Conservation (phyloP, 805 yeast genomes). For the Kregervanrija fluxuum region DNA sequence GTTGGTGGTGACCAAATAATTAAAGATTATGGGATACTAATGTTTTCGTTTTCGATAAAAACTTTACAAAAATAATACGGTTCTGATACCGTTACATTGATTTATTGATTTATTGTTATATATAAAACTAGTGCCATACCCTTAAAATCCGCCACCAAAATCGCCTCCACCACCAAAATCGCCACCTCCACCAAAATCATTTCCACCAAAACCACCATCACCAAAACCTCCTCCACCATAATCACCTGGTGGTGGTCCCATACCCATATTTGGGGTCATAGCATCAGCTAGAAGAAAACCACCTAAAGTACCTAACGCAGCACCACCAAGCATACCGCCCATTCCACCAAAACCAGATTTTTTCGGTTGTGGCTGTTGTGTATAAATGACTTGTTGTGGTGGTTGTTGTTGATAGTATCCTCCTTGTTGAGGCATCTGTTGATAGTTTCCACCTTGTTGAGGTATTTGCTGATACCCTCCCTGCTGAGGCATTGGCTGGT, state of each 20-base stretch:
- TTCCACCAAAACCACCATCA: constrained; percentile 9
- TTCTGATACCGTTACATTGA: too few relatives aligned
- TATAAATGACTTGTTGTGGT: constrained; percentile 7
- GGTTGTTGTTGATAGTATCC: constrained; percentile 8
- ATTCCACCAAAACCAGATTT: constrained; percentile 18
- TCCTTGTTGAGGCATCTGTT: constrained; percentile 3
- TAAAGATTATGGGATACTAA: too few relatives aligned
- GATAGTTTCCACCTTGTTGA: constrained; percentile 4
- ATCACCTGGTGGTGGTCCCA: constrained; percentile 9
- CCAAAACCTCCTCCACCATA: constrained; percentile 10
- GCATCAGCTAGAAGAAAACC: constrained; percentile 22
- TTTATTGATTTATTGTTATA: too few relatives aligned
- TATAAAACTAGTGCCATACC: background rate
- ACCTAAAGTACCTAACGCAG: constrained; percentile 28
- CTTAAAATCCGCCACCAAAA: constrained; percentile 7
- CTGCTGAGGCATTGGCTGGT: constrained; percentile 4
- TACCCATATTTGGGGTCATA: constrained; percentile 7
- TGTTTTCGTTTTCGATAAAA: too few relatives aligned
- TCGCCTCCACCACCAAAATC: constrained; percentile 17
- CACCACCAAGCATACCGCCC: constrained; percentile 26
- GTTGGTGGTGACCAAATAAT: too few relatives aligned
- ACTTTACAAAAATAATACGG: too few relatives aligned
- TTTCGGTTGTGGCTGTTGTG: constrained; percentile 8
- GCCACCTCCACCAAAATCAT: constrained; percentile 11
- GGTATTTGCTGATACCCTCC: constrained; percentile 4